Conservation (phyloP, 179 eudicot species). For the Actinidia arguta region DNA sequence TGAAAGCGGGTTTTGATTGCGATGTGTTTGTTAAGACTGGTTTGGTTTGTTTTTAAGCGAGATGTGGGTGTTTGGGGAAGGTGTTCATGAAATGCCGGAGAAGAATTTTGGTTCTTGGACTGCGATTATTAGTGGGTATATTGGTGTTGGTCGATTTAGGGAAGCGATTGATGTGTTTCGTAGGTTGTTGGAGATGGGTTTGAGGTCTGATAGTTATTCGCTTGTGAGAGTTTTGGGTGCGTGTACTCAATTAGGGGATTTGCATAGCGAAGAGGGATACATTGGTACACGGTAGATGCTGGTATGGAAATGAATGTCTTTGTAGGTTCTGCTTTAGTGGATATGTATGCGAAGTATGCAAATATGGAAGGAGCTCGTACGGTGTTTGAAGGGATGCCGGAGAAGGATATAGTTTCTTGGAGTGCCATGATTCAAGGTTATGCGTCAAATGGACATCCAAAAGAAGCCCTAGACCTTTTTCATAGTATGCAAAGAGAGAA, state of each 20-base stretch:
- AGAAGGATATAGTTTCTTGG: slow-evolving; percentile 74
- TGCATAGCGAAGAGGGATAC: slow-evolving; percentile 62
- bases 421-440: slow-evolving; percentile 80
- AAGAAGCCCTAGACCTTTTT: slow-evolving; percentile 72
- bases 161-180: slow-evolving; percentile 65
- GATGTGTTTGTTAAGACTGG: slow-evolving; percentile 69
- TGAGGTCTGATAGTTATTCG: slow-evolving; percentile 63
- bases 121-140: slow-evolving; percentile 67
- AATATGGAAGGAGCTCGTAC: slow-evolving; percentile 54
- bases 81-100: slow-evolving; percentile 68
- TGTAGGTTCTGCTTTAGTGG: slow-evolving; percentile 59
- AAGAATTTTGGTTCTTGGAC: slow-evolving; percentile 62
- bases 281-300: slow-evolving; percentile 32
- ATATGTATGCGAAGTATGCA: slow-evolving; percentile 75
- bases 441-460: slow-evolving; percentile 67
- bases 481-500: slow-evolving; percentile 49
- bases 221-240: slow-evolving; percentile 65
- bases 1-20: slow-evolving; percentile 55
- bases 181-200: slow-evolving; percentile 52
- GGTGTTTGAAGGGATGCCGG: slow-evolving; percentile 61
- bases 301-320: slow-evolving; percentile 52
- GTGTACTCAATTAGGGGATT: slow-evolving; percentile 60
- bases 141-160: slow-evolving; percentile 40
- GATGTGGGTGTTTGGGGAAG: slow-evolving; percentile 47
- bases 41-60: slow-evolving; percentile 62